Conservation (phyloP, 2,329 filamentous ascomycete species). For the Podosphaera aphanis region DNA sequence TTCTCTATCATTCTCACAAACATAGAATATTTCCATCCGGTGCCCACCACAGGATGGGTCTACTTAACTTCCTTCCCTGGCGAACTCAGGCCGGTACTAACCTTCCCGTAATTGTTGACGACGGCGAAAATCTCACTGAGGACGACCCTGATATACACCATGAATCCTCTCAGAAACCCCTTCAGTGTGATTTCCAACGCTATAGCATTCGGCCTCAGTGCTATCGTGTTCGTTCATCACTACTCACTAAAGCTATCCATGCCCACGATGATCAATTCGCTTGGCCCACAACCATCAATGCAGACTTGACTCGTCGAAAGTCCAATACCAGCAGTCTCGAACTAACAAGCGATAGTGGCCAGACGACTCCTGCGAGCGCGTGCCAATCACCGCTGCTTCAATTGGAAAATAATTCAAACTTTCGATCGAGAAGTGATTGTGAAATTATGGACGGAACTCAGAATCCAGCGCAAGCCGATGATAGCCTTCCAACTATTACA, state of each 20-base stretch:
- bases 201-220: conserved; percentile 29
- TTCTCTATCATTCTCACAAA: too few species aligned
- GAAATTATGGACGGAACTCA: conserved; percentile 4
- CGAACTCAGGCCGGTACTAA: conserved; percentile 20
- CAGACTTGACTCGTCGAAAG: conserved; percentile 16
- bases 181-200: conserved; percentile 22
- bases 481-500: conserved; percentile 4
- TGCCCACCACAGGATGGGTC: conserved; percentile 9
- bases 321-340: conserved; percentile 67
- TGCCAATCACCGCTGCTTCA: conserved; percentile 34
- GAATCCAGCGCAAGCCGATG: not conserved
- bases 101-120: conserved; percentile 21
- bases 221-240: conserved; percentile 27
- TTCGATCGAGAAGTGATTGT: conserved; percentile 10
- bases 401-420: conserved; percentile 33
- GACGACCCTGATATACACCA: conserved; percentile 27
- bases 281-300: conserved; percentile 18
- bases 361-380: conserved; percentile 73
- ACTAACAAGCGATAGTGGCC: conserved; percentile 78
- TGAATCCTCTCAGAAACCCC: conserved; percentile 40
- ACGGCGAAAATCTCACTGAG: conserved; percentile 51
- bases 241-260: conserved; percentile 60
- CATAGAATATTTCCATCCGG: not conserved
- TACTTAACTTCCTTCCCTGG: conserved; percentile 22
- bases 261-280: conserved; percentile 35